Base-by-base conservation (phyloP, 1,284 basidiomycete genomes). In the Ceratobasidium sp. region DNA sequence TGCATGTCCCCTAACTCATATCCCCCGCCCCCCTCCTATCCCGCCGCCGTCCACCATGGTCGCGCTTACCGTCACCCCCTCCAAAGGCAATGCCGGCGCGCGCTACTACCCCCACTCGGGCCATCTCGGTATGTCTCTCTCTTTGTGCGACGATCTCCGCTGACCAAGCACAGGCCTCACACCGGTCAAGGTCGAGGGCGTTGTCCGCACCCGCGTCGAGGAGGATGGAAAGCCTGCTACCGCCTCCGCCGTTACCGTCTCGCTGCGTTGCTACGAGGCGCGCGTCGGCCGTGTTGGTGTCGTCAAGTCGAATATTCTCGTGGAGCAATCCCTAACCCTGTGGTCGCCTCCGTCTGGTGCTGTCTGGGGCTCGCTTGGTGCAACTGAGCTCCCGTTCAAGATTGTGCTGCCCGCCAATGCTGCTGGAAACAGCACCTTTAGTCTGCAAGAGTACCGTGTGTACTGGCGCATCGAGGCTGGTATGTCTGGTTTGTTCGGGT, bases 381-480 rank as follows among this genome's bases (percentile, higher is more conserved):
- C 87, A 57, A 82, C 92, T 74, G 89, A 93, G 76, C 83, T 85
- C 75, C 87, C 90, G 2, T 95, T 94, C 80, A 86, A 87, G 62
- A 84, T 95, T 76, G 84, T 86, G 61, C 76, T 94, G 23, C 92
- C 93, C 30, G 83, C 86, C 23, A 55, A 49, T 13, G 75, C 76
- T 43, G 81, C 84, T n/a, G 91, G 91, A 23, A 88, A 87, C 78
- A 91, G 89, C 79, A 89, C 88, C 58, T 86, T 88, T 28, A 85
- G 88, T 73, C 92, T 89, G 77, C 90, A 91, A 76, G 90, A 90
- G 78, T 94, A 93, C 80, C 85, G 89, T 54, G 88, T 91, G 78
- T 88, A 87, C 79, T 95, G 93, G 93, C 85, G 91, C 67, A 83
- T 95, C 73, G 93, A 95, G 83, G 92, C 91, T 75, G 86, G 92